phyloP scores from a whole-genome alignment of 1,284 basidiomycete species.

The Puccinia coronata region DNA sequence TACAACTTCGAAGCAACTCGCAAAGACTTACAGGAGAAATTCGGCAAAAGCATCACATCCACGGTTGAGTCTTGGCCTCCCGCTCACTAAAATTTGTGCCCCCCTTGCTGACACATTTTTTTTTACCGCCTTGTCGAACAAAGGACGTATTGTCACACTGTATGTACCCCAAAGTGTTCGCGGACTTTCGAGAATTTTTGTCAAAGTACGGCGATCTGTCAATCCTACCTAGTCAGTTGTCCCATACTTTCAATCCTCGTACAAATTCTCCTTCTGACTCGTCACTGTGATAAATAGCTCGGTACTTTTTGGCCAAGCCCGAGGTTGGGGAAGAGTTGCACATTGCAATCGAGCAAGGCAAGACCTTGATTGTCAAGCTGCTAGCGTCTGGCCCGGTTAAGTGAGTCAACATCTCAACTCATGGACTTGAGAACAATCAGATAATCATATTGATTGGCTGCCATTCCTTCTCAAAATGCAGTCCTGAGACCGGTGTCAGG shows the following conservation, averaged over 20 bases:
- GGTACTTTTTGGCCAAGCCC: slow-evolving; percentile 94
- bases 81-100: neutral
- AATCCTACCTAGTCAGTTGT: slow-evolving; percentile 26
- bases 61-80: slow-evolving; percentile 55
- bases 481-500: slow-evolving; percentile 79
- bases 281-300: slow-evolving; percentile 71
- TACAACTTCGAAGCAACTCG: slow-evolving; percentile 96
- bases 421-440: neutral
- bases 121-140: slow-evolving; percentile 39
- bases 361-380: slow-evolving; percentile 92
- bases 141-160: slow-evolving; percentile 88
- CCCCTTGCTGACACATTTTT: neutral
- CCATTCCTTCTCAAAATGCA: neutral
- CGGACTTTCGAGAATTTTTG: slow-evolving; percentile 42
- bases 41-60: slow-evolving; percentile 89
- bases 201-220: slow-evolving; percentile 42
- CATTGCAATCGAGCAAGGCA: slow-evolving; percentile 94
- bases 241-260: neutral
- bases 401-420: neutral
- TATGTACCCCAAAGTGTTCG: slow-evolving; percentile 84
- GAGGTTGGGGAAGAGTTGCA: slow-evolving; percentile 92
- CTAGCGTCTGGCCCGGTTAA: slow-evolving; percentile 93
- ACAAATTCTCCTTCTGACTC: neutral
- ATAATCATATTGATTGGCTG: neutral
- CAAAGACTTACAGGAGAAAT: slow-evolving; percentile 85